Conservation (phyloP, 2,329 filamentous ascomycete genomes). For the Fusarium decemcellulare region DNA sequence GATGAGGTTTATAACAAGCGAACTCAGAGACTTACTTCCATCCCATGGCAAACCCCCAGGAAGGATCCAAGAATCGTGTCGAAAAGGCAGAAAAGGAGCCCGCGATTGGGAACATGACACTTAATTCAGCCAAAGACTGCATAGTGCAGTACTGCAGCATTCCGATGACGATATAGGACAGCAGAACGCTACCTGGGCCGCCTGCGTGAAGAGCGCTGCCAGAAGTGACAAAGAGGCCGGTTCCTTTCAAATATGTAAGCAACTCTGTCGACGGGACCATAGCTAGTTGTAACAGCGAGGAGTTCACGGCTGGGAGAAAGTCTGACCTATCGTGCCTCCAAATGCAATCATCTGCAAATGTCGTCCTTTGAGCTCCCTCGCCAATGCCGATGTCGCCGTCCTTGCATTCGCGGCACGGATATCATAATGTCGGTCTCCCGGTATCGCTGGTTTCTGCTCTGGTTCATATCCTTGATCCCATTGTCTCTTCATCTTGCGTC, state of each 20-base stretch:
- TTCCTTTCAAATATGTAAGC: constrained; percentile 62
- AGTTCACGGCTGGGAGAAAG: neutral
- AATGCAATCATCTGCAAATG: constrained; percentile 99
- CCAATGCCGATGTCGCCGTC: constrained; percentile 82
- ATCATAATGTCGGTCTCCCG: constrained; percentile 65
- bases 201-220: constrained; percentile 79
- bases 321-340: constrained; percentile 85
- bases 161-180: constrained; percentile 84
- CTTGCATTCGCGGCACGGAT: constrained; percentile 74
- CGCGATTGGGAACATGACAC: constrained; percentile 90
- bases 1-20: neutral
- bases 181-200: constrained; percentile 82
- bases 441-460: constrained; percentile 20
- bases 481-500: constrained; percentile 35
- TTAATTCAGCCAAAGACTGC: constrained; percentile 91
- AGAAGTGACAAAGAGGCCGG: constrained; percentile 89
- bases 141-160: constrained; percentile 93
- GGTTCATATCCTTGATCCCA: constrained; percentile 39
- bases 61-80: constrained; percentile 91
- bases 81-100: constrained; percentile 95
- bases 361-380: constrained; percentile 82
- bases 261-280: neutral
- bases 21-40: constrained; percentile 77
- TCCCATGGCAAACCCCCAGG: constrained; percentile 96
- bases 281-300: neutral